Conservation (phyloP, 768 basidiomycete genomes). For the Lactarius tabidus region DNA sequence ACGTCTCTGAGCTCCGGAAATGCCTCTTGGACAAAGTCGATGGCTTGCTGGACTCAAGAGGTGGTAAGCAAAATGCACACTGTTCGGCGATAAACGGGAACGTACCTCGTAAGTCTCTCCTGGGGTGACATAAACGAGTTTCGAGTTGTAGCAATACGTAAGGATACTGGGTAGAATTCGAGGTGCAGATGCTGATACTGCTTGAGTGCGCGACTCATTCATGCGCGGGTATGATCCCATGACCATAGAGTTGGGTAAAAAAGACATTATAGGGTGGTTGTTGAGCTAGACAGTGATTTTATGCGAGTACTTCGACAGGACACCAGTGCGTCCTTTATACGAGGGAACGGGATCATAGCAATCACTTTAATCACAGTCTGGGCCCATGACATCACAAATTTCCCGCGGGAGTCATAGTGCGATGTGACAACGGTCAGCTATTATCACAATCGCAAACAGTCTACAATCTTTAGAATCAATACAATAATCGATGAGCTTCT, state of each 20-base stretch:
- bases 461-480: too few relatives aligned
- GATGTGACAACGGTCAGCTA: too few relatives aligned
- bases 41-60: constrained; percentile 25
- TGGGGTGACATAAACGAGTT: constrained; percentile 31
- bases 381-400: too few relatives aligned
- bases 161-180: constrained; percentile 20
- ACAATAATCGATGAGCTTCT: too few relatives aligned
- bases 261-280: not conserved
- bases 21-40: constrained; percentile 23
- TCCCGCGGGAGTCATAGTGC: too few relatives aligned
- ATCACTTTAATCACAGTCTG: not conserved
- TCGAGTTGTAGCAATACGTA: constrained; percentile 29
- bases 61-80: not conserved
- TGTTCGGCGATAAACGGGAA: not conserved
- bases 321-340: not conserved
- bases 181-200: not conserved
- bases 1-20: constrained; percentile 27
- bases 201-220: not conserved
- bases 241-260: not conserved
- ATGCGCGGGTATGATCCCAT: not conserved
- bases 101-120: constrained; percentile 28
- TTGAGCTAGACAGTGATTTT: not conserved
- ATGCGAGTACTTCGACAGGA: too few relatives aligned
- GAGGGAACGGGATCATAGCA: not conserved
- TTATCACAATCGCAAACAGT: too few relatives aligned